Conservation (phyloP, 2,329 filamentous ascomycete genomes). For the Cladophialophora carrionii region DNA sequence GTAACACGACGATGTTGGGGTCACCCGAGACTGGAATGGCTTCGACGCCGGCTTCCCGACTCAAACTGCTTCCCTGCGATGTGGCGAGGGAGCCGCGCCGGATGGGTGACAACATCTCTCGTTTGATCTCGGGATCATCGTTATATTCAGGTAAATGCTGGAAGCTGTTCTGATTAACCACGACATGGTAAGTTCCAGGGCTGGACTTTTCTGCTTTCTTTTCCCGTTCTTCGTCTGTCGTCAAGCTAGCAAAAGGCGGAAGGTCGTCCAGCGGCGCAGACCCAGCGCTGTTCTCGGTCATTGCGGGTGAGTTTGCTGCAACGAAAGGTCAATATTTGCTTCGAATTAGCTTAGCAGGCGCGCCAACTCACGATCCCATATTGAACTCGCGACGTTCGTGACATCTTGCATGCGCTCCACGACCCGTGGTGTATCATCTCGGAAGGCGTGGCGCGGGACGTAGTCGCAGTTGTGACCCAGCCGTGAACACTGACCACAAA, state of each 20-base stretch:
- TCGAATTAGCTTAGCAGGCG: constrained; percentile 1
- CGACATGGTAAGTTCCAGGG: constrained; percentile 61
- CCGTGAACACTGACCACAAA: constrained; percentile 61
- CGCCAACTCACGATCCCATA: constrained; percentile 59
- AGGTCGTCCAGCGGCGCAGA: constrained; percentile 51
- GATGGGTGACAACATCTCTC: constrained; percentile 35
- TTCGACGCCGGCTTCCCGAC: constrained; percentile 40
- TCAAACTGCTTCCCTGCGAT: constrained; percentile 41
- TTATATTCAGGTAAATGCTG: constrained; percentile 56
- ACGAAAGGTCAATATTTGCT: constrained; percentile 19
- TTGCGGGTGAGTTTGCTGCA: constrained; percentile 40
- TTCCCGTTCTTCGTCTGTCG: constrained; percentile 62
- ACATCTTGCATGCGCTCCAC: constrained; percentile 58
- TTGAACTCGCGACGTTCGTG: constrained; percentile 54
- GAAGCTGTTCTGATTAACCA: constrained; percentile 60
- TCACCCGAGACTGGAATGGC: constrained; percentile 42
- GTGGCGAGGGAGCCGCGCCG: constrained; percentile 40
- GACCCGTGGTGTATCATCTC: constrained; percentile 57
- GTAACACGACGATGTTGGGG: constrained; percentile 56
- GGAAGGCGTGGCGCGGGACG: constrained; percentile 59
- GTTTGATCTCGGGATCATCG: constrained; percentile 43
- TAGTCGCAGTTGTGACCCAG: constrained; percentile 63
- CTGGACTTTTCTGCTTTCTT: constrained; percentile 56
- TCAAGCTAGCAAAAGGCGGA: constrained; percentile 58
- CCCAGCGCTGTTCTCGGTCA: constrained; percentile 40